Conservation (phyloP, 768 basidiomycete species). For the Pholiota conissans region DNA sequence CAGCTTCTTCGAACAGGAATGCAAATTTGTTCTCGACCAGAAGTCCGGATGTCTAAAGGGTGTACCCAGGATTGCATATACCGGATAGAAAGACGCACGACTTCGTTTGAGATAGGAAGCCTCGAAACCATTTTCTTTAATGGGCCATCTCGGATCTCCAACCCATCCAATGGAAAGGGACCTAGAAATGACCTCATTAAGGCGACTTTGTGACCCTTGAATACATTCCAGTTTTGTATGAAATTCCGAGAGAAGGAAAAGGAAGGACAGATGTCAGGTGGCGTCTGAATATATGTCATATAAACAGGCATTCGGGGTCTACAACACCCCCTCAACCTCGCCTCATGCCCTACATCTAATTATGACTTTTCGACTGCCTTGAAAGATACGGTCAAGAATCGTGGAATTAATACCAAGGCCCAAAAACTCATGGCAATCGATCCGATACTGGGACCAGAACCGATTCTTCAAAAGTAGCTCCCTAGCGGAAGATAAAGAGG, state of each 20-base stretch:
- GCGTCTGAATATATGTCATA: conserved; percentile 42
- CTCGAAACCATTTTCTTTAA: conserved; percentile 9
- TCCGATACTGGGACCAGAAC: conserved; percentile 31
- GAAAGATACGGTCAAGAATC: conserved; percentile 23
- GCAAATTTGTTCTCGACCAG: conserved; percentile 18
- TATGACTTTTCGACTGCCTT: conserved; percentile 42
- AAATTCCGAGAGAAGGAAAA: conserved; percentile 22
- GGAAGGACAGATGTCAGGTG: conserved; percentile 41
- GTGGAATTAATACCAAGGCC: conserved; percentile 28
- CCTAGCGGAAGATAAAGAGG: conserved; percentile 43
- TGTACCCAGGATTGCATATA: conserved; percentile 19
- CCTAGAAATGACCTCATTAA: conserved; percentile 17
- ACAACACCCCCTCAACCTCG: conserved; percentile 33
- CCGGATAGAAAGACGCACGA: conserved; percentile 12
- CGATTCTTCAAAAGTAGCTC: conserved; percentile 38
- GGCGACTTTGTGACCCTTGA: conserved; percentile 18
- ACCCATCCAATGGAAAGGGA: neutral
- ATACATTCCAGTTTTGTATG: conserved; percentile 13
- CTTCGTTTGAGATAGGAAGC: conserved; percentile 19
- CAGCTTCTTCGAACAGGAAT: neutral
- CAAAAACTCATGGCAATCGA: conserved; percentile 36
- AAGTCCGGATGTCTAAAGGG: conserved; percentile 18
- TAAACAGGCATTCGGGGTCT: conserved; percentile 37
- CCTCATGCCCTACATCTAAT: conserved; percentile 27
- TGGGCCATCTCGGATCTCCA: conserved; percentile 24